phyloP scores from a whole-genome alignment of 164 flowering plant genomes.

The Platanus orientalis region DNA sequence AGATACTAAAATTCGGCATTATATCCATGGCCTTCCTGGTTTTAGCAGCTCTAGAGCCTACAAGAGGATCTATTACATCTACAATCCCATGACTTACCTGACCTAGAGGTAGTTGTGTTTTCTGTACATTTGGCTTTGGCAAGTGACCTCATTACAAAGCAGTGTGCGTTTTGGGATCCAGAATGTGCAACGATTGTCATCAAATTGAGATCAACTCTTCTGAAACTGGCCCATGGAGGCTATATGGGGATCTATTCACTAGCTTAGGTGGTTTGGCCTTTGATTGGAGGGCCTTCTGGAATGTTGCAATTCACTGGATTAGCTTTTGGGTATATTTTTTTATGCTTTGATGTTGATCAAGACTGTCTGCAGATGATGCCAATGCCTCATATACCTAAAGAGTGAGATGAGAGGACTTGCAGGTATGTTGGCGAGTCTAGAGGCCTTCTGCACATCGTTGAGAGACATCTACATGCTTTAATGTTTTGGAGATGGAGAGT shows the following conservation, averaged over 20 bases:
- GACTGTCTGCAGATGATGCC: conserved; percentile 2
- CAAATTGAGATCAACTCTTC: conserved; percentile 2
- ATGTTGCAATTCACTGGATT: no score
- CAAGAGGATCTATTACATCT: not conserved
- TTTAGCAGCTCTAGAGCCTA: not conserved
- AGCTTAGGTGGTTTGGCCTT: not conserved
- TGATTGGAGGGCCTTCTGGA: conserved; percentile 14
- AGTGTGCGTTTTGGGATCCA: not conserved
- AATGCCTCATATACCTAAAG: not conserved
- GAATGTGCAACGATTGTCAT: not conserved
- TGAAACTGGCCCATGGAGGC: not conserved
- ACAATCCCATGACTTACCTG: conserved; percentile 16
- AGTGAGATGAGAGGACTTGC: not conserved
- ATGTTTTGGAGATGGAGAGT: conserved; percentile 22
- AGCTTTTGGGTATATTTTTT: not conserved
- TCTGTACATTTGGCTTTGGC: conserved; percentile 11
- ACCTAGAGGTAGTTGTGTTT: not conserved
- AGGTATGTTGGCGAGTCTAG: conserved; percentile 20
- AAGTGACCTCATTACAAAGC: conserved; percentile 16
- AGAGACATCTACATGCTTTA: conserved; percentile 10
- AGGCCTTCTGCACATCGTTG: conserved; percentile 23
- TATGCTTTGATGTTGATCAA: conserved; percentile 14
- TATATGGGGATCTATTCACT: not conserved
- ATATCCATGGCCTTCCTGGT: conserved; percentile 14
- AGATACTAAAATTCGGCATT: not conserved